A percentile compares a stretch with the other conserved stretches of the same genome.
phyloP scores from a whole-genome alignment of 2,329 filamentous ascomycete species.

The Fusarium sublunatum region DNA sequence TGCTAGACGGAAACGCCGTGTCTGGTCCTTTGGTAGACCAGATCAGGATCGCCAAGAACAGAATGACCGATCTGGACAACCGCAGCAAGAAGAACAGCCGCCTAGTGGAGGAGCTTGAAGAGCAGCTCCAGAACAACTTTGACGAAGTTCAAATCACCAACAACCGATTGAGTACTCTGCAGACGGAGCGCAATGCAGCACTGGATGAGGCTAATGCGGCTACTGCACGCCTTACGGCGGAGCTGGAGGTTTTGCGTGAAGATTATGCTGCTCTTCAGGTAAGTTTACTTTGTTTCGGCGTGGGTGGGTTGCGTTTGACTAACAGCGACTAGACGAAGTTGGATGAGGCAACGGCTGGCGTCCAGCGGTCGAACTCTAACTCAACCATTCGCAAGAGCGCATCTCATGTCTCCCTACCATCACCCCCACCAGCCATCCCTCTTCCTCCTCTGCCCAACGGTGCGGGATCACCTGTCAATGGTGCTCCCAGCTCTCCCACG shows the following conservation, averaged over 20 bases:
- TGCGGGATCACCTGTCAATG: constrained; percentile 60
- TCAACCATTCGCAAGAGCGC: constrained; percentile 86
- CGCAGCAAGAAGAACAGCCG: constrained; percentile 91
- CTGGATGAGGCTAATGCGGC: constrained; percentile 81
- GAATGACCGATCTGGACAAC: constrained; percentile 69
- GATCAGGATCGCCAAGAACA: constrained; percentile 71
- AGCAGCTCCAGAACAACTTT: constrained; percentile 94
- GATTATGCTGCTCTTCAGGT: constrained; percentile 84
- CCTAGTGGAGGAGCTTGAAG: constrained; percentile 94
- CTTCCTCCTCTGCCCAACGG: constrained; percentile 85
- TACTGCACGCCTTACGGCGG: constrained; percentile 70
- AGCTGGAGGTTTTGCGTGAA: constrained; percentile 74
- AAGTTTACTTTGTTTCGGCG: constrained; percentile 49
- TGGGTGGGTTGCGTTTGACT: constrained; percentile 33
- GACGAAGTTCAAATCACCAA: constrained; percentile 88
- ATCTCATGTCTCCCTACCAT: constrained; percentile 86
- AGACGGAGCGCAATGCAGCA: constrained; percentile 78
- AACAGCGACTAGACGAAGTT: constrained; percentile 66
- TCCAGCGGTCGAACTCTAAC: constrained; percentile 69
- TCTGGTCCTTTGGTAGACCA: constrained; percentile 65
- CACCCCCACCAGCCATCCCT: constrained; percentile 94
- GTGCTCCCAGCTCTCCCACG: constrained; percentile 61
- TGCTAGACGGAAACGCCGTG: constrained; percentile 61
- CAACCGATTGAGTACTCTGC: constrained; percentile 86
- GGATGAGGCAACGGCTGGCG: constrained; percentile 60